Conservation (phyloP, 1,284 basidiomycete genomes). For the Ganoderma meredithae region DNA sequence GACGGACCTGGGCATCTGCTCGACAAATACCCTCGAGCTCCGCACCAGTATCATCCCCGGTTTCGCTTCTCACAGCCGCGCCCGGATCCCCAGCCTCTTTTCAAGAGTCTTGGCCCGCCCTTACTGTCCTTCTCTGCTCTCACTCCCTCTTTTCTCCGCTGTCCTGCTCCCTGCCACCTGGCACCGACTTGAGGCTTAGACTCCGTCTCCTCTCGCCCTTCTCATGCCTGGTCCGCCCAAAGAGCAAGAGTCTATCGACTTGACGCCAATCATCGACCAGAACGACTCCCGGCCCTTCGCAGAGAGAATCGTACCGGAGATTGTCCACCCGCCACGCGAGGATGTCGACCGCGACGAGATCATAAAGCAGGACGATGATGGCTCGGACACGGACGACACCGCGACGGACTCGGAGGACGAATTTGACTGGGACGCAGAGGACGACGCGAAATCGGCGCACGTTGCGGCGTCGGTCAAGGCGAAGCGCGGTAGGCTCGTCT, state of each 20-base stretch:
- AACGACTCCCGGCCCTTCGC: constrained; percentile 26
- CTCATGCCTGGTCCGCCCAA: constrained; percentile 25
- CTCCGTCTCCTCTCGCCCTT: constrained; percentile 15
- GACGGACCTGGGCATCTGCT: background rate
- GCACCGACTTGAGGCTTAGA: background rate
- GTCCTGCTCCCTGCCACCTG: constrained; percentile 12
- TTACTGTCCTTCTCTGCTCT: background rate
- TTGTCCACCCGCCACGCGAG: constrained; percentile 27
- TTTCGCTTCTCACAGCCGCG: constrained; percentile 11
- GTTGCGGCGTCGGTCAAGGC: constrained; percentile 46
- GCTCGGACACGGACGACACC: constrained; percentile 58
- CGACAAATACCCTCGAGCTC: constrained; percentile 8
- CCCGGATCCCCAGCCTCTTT: background rate
- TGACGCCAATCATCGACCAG: constrained; percentile 28
- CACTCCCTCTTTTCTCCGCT: constrained; percentile 3
- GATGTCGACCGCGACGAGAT: constrained; percentile 35
- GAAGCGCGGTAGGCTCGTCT: constrained; percentile 63
- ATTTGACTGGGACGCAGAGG: constrained; percentile 73
- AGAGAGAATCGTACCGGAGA: constrained; percentile 27
- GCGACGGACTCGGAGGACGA: constrained; percentile 71
- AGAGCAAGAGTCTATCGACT: constrained; percentile 37
- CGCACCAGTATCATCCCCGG: constrained; percentile 15
- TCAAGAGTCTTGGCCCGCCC: background rate
- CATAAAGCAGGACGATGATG: constrained; percentile 43
- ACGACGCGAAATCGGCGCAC: constrained; percentile 48